Evolutionary conservation across 257 asterid genomes (phyloP).

Genomic region (Voacanga thouarsii): DNA sequence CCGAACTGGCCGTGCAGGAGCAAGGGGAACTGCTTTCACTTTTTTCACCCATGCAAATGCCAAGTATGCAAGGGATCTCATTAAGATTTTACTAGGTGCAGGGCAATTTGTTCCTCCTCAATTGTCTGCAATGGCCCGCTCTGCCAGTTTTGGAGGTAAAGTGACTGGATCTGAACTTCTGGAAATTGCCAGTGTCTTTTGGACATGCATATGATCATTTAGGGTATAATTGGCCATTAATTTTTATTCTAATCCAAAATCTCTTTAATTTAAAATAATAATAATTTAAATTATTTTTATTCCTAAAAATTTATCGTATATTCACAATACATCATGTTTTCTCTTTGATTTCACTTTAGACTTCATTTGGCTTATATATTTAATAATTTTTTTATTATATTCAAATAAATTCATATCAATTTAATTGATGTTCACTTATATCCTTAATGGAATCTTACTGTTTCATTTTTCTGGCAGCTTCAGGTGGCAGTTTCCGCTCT

Average conservation of each 20-base stretch:
- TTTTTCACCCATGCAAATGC: constrained; percentile 78
- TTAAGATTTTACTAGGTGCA: constrained; percentile 79
- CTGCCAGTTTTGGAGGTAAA: constrained; percentile 53
- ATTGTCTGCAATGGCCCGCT: constrained; percentile 57
- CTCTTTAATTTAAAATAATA: too few species aligned
- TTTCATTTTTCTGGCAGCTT: constrained; percentile 28
- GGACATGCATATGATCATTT: background rate
- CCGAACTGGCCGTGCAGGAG: constrained; percentile 96
- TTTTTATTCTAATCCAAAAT: too few species aligned
- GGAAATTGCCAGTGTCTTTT: background rate
- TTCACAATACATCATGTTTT: too few species aligned
- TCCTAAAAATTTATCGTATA: too few species aligned
- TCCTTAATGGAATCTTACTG: background rate
- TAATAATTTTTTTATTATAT: too few species aligned
- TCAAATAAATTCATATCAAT: too few species aligned
- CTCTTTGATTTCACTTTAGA: too few species aligned
- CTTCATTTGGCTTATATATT: too few species aligned
- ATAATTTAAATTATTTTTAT: too few species aligned
- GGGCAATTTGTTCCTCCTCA: constrained; percentile 81
- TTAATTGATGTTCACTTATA: too few species aligned
- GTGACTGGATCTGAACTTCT: background rate
- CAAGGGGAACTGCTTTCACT: constrained; percentile 73
- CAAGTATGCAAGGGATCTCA: constrained; percentile 59
- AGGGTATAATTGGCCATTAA: too few species aligned
- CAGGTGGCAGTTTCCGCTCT: constrained; percentile 64